Percentiles rank a stretch among this genome's conserved stretches.
Evolutionary conservation across 2,329 filamentous ascomycete genomes (phyloP).

Genomic region (Scytalidium lignicola): DNA sequence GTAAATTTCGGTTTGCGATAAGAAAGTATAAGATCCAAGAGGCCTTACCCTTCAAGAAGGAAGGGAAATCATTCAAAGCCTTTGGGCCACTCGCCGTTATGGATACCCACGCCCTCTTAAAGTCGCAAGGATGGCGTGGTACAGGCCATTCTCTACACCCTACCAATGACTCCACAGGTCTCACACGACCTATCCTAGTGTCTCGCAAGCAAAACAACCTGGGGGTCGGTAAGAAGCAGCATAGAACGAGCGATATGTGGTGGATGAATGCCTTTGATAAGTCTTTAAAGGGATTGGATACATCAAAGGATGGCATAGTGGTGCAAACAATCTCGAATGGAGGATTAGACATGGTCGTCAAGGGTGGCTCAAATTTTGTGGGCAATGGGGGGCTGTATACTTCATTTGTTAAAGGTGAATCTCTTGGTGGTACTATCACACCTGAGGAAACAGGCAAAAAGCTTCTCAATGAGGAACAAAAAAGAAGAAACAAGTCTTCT

Average conservation of each 20-base stretch:
- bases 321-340: constrained; percentile 51
- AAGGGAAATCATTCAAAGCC: neutral
- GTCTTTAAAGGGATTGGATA: constrained; percentile 75
- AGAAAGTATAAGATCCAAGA: no score
- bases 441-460: constrained; percentile 4
- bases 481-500: neutral
- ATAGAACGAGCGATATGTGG: constrained; percentile 74
- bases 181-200: constrained; percentile 77
- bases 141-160: constrained; percentile 83
- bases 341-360: constrained; percentile 51
- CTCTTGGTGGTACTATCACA: constrained; percentile 64
- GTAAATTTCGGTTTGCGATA: neutral
- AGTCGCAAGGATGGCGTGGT: constrained; percentile 85
- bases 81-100: constrained; percentile 40
- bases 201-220: constrained; percentile 75
- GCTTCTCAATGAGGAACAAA: neutral
- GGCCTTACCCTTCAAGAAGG: no score
- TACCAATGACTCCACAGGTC: constrained; percentile 64
- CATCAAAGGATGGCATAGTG: constrained; percentile 48
- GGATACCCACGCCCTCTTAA: constrained; percentile 80
- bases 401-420: constrained; percentile 78
- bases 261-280: constrained; percentile 95
- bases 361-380: constrained; percentile 52
- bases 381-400: constrained; percentile 61
- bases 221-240: constrained; percentile 74